Evolutionary conservation across 306 rosid genomes (phyloP), one percentile per base, ranked within the genome.

Genomic region (Rosa multiflora): DNA sequence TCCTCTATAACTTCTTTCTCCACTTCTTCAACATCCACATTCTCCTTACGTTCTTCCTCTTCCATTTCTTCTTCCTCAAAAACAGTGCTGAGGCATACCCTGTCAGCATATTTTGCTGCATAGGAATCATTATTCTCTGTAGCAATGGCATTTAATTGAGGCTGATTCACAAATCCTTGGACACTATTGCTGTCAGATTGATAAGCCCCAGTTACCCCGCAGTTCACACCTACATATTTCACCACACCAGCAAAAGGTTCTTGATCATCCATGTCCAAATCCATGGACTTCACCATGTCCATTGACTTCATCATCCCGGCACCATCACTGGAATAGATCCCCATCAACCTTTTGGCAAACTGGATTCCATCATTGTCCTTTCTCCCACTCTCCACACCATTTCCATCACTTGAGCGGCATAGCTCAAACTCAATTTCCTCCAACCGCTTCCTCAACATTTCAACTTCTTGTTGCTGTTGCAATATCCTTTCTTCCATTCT

Each of bases 281-380:
- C 99, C 98, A 94, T 92, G 6, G 98, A 94, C 83, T 94, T 92
- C 55, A 94, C 99, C 86, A 96, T 85, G 76, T 96, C 99, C 98
- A 94, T 92, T 7, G 98, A 94, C 86, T 92, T 92, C 61, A 67
- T 67, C 72, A 67, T 96, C 77, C 88, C 91, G 63, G 90, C 96
- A 5, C 87, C 96, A 83, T 82, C 90, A 74, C 89, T 95, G 68
- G 87, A 82, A 89, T 91, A 91, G 9, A 93, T 78, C 55, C 90
- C 88, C 77, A 96, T 14, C 43, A 96, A 83, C 86, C 93, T 90
- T 77, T 75, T 89, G 42, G 80, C 91, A 69, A 96, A 85, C 66
- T 97, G 90, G 67, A 83, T 88, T 69, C 93, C 82, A 72, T 90
- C 98, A 71, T 78, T 78, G 17, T 91, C 94, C 84, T 84, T 89